Evolutionary conservation across 2,329 filamentous ascomycete species (phyloP).

Genomic region (Rhynchosporium secalis): DNA sequence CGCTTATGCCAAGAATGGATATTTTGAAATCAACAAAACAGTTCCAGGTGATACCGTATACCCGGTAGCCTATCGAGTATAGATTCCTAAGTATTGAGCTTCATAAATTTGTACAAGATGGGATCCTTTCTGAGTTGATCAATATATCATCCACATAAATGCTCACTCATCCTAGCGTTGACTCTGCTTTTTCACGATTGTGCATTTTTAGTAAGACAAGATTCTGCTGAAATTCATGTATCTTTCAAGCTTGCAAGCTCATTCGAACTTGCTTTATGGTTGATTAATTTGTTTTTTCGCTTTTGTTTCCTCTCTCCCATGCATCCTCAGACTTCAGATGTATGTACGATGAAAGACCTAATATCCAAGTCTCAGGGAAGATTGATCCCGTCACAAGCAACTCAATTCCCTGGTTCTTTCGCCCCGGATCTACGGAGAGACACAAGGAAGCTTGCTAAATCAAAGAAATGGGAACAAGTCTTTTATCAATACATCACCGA

Average conservation of each 20-base stretch:
- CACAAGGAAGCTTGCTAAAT: constrained; percentile 13
- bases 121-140: not conserved
- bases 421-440: constrained; percentile 25
- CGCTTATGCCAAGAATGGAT: not conserved
- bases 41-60: not conserved
- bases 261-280: not conserved
- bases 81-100: not conserved
- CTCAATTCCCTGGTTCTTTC: constrained; percentile 31
- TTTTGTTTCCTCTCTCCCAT: not conserved
- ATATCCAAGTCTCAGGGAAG: constrained; percentile 2
- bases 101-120: not conserved
- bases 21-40: not conserved
- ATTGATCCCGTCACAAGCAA: constrained; percentile 15
- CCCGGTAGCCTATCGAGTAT: constrained; percentile 1
- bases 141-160: not conserved
- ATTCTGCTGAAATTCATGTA: not conserved
- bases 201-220: constrained; percentile 11
- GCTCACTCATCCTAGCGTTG: not conserved
- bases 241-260: not conserved
- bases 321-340: not conserved
- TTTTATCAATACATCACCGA: constrained; percentile 19
- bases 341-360: not conserved
- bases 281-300: not conserved
- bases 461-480: constrained; percentile 11
- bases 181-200: constrained; percentile 15